Evolutionary conservation across 108 stramenopile species (phyloP), one percentile per base, ranked within the genome.

Genomic region (Fragilariopsis cylindrus): DNA sequence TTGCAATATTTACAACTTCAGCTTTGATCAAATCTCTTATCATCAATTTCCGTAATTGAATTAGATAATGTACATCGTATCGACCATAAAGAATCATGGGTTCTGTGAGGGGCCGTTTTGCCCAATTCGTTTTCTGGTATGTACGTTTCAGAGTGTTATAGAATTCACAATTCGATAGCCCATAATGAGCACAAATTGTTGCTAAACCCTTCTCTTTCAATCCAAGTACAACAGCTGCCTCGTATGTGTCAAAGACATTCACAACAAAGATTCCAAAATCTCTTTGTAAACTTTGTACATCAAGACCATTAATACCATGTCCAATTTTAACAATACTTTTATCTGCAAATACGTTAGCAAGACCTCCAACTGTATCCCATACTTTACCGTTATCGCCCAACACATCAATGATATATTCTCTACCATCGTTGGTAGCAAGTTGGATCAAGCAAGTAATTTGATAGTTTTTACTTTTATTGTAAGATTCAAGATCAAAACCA

Each of bases 231-330:
- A 58, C 77, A 3, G 94, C 90, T 39, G 95, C 95, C 62, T 92
- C 90, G 52, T 85, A 89, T 2, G 98, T 98, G 79, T 98, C 98
- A 79, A 98, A 98, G 48, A 83, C 88, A 85, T 97, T 97, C 7
- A 97, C 86, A 15, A 98, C 82, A 77, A 96, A 84, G 41, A 97
- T 87, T 3, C 97, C 97, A 68, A 97, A 96, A 85, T 98, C 97
- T 7, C 96, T 88, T 73, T 98, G 95, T 13, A 98, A 80, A 60
- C 88, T 90, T 16, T 81, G 82, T 3, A 96, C 73, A 78, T 98
- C 98, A 76, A 90, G 77, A 3, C 96, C 93, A 19, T 84, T 82
- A 47, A 97, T 89, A 5, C 88, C 89, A 75, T 98, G 97, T 7
- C 97, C 96, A 72, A 98, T 92, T 76, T 98, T 98, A 40, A 96